Evolutionary conservation across 192 early-diverging fungal species (phyloP).

Genomic region (Coemansia sp.): DNA sequence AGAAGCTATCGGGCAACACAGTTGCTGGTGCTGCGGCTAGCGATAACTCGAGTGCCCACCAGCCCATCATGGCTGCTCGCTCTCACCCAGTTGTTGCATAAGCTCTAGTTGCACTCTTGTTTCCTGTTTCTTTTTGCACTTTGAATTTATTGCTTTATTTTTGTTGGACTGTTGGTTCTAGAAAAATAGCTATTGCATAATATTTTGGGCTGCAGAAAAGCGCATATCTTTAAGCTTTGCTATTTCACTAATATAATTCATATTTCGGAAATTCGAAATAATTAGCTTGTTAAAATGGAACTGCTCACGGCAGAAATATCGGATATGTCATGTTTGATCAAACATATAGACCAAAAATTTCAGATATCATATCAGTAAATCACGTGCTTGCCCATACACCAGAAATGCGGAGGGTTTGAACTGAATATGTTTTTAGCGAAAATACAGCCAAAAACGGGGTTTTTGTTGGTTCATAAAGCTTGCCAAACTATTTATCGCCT

Average conservation of each 20-base stretch:
- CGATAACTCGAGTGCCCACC: neutral
- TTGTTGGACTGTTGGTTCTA: too few species aligned
- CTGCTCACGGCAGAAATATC: too few species aligned
- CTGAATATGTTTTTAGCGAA: neutral
- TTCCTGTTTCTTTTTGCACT: neutral
- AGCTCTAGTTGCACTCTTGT: neutral
- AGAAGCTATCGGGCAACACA: constrained; percentile 67
- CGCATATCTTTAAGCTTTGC: too few species aligned
- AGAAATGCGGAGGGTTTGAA: neutral
- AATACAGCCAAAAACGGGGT: neutral
- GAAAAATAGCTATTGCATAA: too few species aligned
- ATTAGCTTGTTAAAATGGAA: too few species aligned
- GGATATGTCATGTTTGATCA: too few species aligned
- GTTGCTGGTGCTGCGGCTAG: constrained; percentile 6
- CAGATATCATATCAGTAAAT: neutral
- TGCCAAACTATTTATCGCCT: constrained; percentile 1
- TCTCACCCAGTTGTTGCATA: neutral
- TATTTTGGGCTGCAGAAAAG: too few species aligned
- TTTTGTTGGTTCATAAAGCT: neutral
- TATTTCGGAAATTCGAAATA: too few species aligned
- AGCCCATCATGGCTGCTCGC: neutral
- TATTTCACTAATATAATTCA: too few species aligned
- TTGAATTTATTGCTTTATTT: too few species aligned
- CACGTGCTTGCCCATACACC: neutral
- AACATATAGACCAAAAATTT: too few species aligned